These are phyloP conservation scores for Saccharomycopsis babjevae DNA, from an alignment of 805 yeast species.

Conservation along the genomic window DNA sequence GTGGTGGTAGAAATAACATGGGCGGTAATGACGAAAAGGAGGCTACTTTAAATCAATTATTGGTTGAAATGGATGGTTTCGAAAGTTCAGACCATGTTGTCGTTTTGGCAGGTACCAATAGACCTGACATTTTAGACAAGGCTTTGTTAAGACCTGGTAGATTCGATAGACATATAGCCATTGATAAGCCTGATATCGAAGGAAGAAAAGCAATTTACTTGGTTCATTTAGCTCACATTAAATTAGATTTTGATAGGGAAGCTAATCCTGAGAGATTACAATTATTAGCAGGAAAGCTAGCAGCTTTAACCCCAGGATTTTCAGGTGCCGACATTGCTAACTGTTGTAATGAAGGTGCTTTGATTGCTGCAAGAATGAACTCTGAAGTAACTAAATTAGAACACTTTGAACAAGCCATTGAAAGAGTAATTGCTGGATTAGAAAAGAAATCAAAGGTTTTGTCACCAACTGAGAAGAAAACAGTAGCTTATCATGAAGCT, in stretches of 20 bases:
- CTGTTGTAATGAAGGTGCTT: slow-evolving; percentile 89
- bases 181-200: slow-evolving; percentile 80
- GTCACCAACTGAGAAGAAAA: slow-evolving; percentile 68
- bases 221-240: slow-evolving; percentile 64
- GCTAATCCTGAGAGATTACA: slow-evolving; percentile 36
- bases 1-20: slow-evolving; percentile 57
- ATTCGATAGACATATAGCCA: slow-evolving; percentile 80
- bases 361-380: slow-evolving; percentile 78
- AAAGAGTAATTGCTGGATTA: slow-evolving; percentile 89
- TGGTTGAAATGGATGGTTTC: slow-evolving; percentile 96
- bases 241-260: slow-evolving; percentile 33
- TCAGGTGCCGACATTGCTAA: slow-evolving; percentile 96
- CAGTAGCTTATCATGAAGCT: slow-evolving; percentile 93
- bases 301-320: slow-evolving; percentile 90
- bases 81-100: slow-evolving; percentile 83
- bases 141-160: slow-evolving; percentile 92
- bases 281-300: slow-evolving; percentile 68
- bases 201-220: slow-evolving; percentile 81
- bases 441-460: slow-evolving; percentile 76
- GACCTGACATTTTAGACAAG: slow-evolving; percentile 83
- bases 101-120: slow-evolving; percentile 89
- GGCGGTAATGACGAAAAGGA: slow-evolving; percentile 92
- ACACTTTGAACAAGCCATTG: slow-evolving; percentile 89
- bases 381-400: slow-evolving; percentile 48
- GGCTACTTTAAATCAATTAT: slow-evolving; percentile 79